phyloP scores from a whole-genome alignment of 2,329 filamentous ascomycete species.

The Stagonosporopsis chrysanthemi region DNA sequence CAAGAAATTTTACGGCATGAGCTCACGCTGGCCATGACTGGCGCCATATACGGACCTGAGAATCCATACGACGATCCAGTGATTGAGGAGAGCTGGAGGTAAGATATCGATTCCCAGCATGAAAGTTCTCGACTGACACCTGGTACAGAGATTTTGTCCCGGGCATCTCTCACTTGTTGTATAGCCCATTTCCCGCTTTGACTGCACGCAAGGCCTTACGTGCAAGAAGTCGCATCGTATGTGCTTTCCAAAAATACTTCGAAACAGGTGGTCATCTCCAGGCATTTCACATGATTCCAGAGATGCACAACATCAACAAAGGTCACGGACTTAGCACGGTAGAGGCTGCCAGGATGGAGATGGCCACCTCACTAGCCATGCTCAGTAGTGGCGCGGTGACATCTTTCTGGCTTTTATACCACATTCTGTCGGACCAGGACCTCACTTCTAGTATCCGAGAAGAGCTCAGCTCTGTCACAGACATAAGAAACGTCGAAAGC shows the following conservation, averaged over 20 bases:
- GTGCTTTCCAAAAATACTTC: slow-evolving; percentile 52
- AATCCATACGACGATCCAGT: slow-evolving; percentile 51
- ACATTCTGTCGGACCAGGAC: slow-evolving; percentile 46
- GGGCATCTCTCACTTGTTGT: slow-evolving; percentile 34
- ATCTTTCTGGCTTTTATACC: slow-evolving; percentile 53
- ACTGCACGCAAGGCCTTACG: slow-evolving; percentile 44
- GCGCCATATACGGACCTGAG: slow-evolving; percentile 52
- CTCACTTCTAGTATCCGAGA: slow-evolving; percentile 43
- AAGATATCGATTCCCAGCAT: slow-evolving; percentile 6
- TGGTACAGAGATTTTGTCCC: slow-evolving; percentile 30
- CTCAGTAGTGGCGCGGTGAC: slow-evolving; percentile 53
- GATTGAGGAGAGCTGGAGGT: slow-evolving; percentile 51
- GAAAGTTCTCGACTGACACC: background rate
- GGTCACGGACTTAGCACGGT: slow-evolving; percentile 41
- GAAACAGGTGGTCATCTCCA: slow-evolving; percentile 48
- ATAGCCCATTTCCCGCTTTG: slow-evolving; percentile 33
- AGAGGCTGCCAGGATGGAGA: slow-evolving; percentile 54
- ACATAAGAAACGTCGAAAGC: slow-evolving; percentile 4
- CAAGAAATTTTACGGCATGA: slow-evolving; percentile 40
- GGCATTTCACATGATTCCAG: slow-evolving; percentile 48
- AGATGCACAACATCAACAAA: slow-evolving; percentile 46
- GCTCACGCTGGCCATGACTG: slow-evolving; percentile 50
- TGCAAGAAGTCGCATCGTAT: slow-evolving; percentile 46
- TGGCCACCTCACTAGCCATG: slow-evolving; percentile 52
- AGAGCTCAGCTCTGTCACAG: slow-evolving; percentile 30